Conservation (phyloP, 805 yeast species). For the Saturnispora diversa region DNA sequence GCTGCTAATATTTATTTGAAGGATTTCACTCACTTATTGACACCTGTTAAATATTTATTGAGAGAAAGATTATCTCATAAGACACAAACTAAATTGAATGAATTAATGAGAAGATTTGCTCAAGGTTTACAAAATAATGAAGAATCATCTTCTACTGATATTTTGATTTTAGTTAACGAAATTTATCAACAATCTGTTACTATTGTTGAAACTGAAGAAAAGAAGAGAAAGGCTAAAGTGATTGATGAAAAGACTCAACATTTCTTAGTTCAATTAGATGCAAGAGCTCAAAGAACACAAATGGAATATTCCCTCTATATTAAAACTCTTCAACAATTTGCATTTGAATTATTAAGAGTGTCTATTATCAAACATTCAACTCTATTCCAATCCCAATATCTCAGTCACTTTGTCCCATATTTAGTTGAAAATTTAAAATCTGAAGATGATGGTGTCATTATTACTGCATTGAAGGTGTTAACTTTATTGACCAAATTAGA, state of each 20-base stretch:
- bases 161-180: slow-evolving; percentile 67
- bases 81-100: slow-evolving; percentile 69
- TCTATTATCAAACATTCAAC: slow-evolving; percentile 57
- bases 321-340: slow-evolving; percentile 61
- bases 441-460: slow-evolving; percentile 69
- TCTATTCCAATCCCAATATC: slow-evolving; percentile 49
- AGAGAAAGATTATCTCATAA: slow-evolving; percentile 58
- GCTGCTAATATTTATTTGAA: slow-evolving; percentile 55
- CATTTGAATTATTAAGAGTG: slow-evolving; percentile 67
- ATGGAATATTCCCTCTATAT: slow-evolving; percentile 49
- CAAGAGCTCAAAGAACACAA: slow-evolving; percentile 47
- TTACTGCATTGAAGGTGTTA: slow-evolving; percentile 58
- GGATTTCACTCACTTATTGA: slow-evolving; percentile 48
- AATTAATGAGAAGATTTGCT: slow-evolving; percentile 65
- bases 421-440: slow-evolving; percentile 53
- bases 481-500: slow-evolving; percentile 53
- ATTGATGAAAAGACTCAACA: slow-evolving; percentile 38
- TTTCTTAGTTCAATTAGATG: slow-evolving; percentile 64
- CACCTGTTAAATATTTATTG: slow-evolving; percentile 61
- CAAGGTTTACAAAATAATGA: slow-evolving; percentile 71
- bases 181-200: slow-evolving; percentile 48
- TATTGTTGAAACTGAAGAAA: slow-evolving; percentile 18
- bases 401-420: slow-evolving; percentile 69
- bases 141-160: slow-evolving; percentile 47
- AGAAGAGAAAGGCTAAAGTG: slow-evolving; percentile 15